phyloP scores from a whole-genome alignment of 1,284 basidiomycete species.

The Leccinum angustisporum region DNA sequence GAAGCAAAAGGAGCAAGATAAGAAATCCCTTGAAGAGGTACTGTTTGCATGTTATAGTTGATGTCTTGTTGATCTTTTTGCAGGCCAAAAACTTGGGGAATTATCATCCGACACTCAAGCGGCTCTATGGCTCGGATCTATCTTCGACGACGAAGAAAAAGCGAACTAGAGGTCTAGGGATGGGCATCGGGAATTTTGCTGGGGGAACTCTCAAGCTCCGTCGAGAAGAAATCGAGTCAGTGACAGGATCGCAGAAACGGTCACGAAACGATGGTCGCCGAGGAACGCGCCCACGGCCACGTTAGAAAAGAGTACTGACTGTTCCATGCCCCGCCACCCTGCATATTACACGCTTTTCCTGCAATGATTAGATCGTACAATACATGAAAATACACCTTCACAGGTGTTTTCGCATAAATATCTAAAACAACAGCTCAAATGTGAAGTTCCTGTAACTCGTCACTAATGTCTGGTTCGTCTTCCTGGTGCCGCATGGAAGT shows the following conservation, averaged over 20 bases:
- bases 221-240: conserved; percentile 53
- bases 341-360: not conserved
- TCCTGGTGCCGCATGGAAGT: conserved; percentile 16
- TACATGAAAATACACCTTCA: conserved; percentile 8
- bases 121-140: conserved; percentile 50
- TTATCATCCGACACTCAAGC: conserved; percentile 75
- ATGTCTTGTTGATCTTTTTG: conserved; percentile 8
- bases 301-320: conserved; percentile 5
- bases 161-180: conserved; percentile 62
- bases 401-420: conserved; percentile 14
- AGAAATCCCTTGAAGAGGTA: conserved; percentile 66
- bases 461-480: conserved; percentile 26
- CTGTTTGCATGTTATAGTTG: not conserved
- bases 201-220: conserved; percentile 66
- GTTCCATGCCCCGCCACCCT: not conserved
- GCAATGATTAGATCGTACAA: not conserved
- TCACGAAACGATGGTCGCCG: conserved; percentile 11
- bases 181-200: conserved; percentile 77
- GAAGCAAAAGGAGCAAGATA: conserved; percentile 57
- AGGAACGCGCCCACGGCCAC: conserved; percentile 19
- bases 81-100: conserved; percentile 79
- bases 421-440: conserved; percentile 16
- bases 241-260: conserved; percentile 33
- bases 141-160: conserved; percentile 39
- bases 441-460: conserved; percentile 25